phyloP scores from a whole-genome alignment of 805 yeast species.

The Nakazawaea holstii region DNA sequence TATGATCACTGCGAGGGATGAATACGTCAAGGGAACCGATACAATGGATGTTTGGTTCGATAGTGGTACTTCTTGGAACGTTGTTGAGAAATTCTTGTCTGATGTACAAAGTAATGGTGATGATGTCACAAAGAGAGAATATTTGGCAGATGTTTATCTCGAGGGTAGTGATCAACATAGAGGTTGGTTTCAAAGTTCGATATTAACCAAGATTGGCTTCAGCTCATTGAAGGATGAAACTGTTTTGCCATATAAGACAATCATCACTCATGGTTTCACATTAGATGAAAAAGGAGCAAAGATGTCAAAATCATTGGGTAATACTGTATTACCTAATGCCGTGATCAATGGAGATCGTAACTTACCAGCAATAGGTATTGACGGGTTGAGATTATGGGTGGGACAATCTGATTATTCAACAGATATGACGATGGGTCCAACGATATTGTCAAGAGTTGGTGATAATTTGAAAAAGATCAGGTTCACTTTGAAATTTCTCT shows the following conservation, averaged over 20 bases:
- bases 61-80: slow-evolving; percentile 89
- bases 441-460: slow-evolving; percentile 67
- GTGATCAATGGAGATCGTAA: slow-evolving; percentile 57
- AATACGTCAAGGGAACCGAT: slow-evolving; percentile 66
- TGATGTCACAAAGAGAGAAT: slow-evolving; percentile 29
- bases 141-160: slow-evolving; percentile 74
- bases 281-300: slow-evolving; percentile 81
- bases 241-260: slow-evolving; percentile 57
- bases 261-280: slow-evolving; percentile 92
- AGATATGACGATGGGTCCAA: slow-evolving; percentile 73
- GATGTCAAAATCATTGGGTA: slow-evolving; percentile 93
- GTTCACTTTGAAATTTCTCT: slow-evolving; percentile 70
- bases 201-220: slow-evolving; percentile 67
- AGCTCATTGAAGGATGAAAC: slow-evolving; percentile 3
- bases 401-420: slow-evolving; percentile 83
- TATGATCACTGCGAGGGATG: slow-evolving; percentile 26
- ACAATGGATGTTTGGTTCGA: slow-evolving; percentile 99
- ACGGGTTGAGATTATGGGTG: slow-evolving; percentile 86
- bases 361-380: slow-evolving; percentile 72
- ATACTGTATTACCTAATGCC: slow-evolving; percentile 63
- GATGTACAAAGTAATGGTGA: slow-evolving; percentile 20
- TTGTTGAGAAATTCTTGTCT: slow-evolving; percentile 37
- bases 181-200: slow-evolving; percentile 97
- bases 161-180: slow-evolving; percentile 99
- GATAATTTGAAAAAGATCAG: slow-evolving; percentile 79